These are phyloP conservation scores for Lentinula boryana DNA, from an alignment of 768 basidiomycete species.

Conservation along the genomic window DNA sequence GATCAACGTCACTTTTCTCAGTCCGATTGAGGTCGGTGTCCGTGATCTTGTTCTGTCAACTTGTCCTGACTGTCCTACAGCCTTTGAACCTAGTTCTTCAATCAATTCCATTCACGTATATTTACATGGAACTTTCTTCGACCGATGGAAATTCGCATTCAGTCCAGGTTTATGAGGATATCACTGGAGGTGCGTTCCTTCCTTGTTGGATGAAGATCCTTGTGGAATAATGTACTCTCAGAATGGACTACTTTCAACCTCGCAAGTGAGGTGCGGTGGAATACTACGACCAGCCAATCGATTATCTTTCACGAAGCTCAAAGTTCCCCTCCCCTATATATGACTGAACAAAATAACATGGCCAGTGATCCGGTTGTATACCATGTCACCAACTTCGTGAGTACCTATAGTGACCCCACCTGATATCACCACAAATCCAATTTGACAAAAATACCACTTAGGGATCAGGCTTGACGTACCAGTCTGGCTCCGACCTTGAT, in stretches of 20 bases:
- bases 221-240: not conserved
- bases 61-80: not conserved
- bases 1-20: slow-evolving; percentile 47
- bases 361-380: slow-evolving; percentile 10
- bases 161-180: slow-evolving; percentile 24
- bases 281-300: slow-evolving; percentile 5
- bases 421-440: not conserved
- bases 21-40: slow-evolving; percentile 18
- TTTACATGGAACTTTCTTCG: slow-evolving; percentile 16
- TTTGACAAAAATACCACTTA: not conserved
- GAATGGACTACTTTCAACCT: slow-evolving; percentile 8
- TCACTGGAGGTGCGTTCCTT: slow-evolving; percentile 17
- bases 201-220: not conserved
- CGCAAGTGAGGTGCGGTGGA: slow-evolving; percentile 6
- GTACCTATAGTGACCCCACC: not conserved
- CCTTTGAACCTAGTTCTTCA: slow-evolving; percentile 16
- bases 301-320: slow-evolving; percentile 8
- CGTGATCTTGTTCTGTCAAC: not conserved
- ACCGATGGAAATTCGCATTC: slow-evolving; percentile 18
- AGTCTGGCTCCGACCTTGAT: slow-evolving; percentile 4
- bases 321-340: slow-evolving; percentile 1
- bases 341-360: slow-evolving; percentile 7
- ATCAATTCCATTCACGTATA: slow-evolving; percentile 26
- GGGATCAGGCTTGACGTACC: slow-evolving; percentile 1
- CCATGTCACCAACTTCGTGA: slow-evolving; percentile 3